phyloP scores from a whole-genome alignment of 2,329 filamentous ascomycete species.

The Chaetothyriales sp. region DNA sequence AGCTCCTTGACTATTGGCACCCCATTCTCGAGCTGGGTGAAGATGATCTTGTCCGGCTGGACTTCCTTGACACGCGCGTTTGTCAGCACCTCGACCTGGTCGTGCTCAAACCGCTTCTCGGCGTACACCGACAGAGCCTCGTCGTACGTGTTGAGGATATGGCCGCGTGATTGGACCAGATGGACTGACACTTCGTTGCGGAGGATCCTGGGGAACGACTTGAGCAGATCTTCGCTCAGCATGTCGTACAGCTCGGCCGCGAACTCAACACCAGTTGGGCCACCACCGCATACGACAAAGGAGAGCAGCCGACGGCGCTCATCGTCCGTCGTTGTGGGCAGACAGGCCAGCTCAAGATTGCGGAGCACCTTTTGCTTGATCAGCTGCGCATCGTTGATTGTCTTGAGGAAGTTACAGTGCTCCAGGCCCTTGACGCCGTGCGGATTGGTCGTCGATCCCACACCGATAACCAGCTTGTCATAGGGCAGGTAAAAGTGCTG shows the following conservation, averaged over 20 bases:
- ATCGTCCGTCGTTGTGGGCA: constrained; percentile 82
- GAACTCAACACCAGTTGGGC: constrained; percentile 93
- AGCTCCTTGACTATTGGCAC: constrained; percentile 75
- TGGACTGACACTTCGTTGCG: constrained; percentile 97
- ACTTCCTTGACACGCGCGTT: constrained; percentile 91
- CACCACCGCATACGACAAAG: constrained; percentile 90
- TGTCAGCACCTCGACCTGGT: constrained; percentile 79
- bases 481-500: constrained; percentile 86
- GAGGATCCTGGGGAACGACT: constrained; percentile 73
- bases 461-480: constrained; percentile 85
- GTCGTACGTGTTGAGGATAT: constrained; percentile 97
- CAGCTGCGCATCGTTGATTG: constrained; percentile 76
- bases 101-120: constrained; percentile 76
- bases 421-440: constrained; percentile 93
- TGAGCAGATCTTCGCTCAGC: constrained; percentile 80
- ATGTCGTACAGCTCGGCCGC: constrained; percentile 92
- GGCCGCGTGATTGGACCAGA: constrained; percentile 81
- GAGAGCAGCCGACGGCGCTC: constrained; percentile 78
- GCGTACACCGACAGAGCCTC: constrained; percentile 86
- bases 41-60: constrained; percentile 65
- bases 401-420: constrained; percentile 87
- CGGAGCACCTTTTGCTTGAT: constrained; percentile 80
- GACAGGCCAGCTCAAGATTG: constrained; percentile 77
- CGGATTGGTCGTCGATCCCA: constrained; percentile 80
- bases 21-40: constrained; percentile 69